Evolutionary conservation across 805 yeast genomes (phyloP).

Genomic region (Hanseniaspora vineae): DNA sequence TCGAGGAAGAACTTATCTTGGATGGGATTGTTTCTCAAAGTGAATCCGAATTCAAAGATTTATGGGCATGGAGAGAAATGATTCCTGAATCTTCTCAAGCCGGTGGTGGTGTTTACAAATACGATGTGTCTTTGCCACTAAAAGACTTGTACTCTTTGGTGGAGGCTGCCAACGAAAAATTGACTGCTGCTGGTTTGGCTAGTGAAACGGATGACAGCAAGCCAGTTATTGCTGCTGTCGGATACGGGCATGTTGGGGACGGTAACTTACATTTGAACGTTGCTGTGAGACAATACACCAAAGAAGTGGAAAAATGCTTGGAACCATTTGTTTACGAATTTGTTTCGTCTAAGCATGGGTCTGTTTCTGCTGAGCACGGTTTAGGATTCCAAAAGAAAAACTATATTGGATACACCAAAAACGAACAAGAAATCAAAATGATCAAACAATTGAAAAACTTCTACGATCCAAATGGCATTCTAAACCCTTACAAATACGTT

Average conservation of each 20-base stretch:
- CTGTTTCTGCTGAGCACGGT: conserved; percentile 96
- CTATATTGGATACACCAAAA: conserved; percentile 76
- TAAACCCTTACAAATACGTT: conserved; percentile 91
- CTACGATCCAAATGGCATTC: conserved; percentile 81
- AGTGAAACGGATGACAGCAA: conserved; percentile 42
- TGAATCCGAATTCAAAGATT: conserved; percentile 65
- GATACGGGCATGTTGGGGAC: conserved; percentile 98
- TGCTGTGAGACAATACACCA: conserved; percentile 71
- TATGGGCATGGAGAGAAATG: conserved; percentile 95
- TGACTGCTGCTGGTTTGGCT: conserved; percentile 43
- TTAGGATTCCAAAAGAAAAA: conserved; percentile 93
- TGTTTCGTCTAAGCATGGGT: conserved; percentile 59
- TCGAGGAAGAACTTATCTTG: conserved; percentile 73
- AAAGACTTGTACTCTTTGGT: conserved; percentile 71
- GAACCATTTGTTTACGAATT: conserved; percentile 96
- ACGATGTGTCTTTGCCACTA: conserved; percentile 88
- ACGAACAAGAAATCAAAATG: conserved; percentile 51
- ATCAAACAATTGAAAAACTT: conserved; percentile 69
- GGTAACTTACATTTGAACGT: conserved; percentile 93
- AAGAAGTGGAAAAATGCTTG: conserved; percentile 62
- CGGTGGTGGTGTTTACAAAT: conserved; percentile 92
- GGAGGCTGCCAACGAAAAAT: conserved; percentile 54
- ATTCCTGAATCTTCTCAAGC: conserved; percentile 79
- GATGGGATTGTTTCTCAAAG: conserved; percentile 97
- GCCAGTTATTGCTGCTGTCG: conserved; percentile 83